phyloP scores from a whole-genome alignment of 2,329 filamentous ascomycete species.

The Whalleya microplaca region DNA sequence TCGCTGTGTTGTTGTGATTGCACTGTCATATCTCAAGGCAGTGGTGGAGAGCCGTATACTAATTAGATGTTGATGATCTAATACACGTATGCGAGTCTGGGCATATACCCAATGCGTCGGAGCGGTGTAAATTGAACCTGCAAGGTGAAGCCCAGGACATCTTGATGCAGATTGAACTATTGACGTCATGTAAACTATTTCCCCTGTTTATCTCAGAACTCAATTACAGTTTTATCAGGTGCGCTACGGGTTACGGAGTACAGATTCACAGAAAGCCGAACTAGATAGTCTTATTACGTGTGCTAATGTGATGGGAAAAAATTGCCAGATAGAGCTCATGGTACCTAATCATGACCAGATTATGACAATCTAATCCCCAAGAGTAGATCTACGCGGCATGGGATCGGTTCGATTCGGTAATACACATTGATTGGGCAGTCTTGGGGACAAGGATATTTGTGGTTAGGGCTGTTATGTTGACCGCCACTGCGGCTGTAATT shows the following conservation, averaged over 20 bases:
- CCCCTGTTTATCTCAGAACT: neutral
- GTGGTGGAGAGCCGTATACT: constrained; percentile 12
- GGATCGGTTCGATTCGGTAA: neutral
- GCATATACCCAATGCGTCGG: constrained; percentile 6
- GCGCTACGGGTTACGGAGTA: no score
- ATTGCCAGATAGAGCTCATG: neutral
- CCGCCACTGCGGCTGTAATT: constrained; percentile 16
- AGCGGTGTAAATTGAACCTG: constrained; percentile 22
- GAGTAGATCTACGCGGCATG: neutral
- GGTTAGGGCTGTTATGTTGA: constrained; percentile 11
- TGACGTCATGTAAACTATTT: constrained; percentile 9
- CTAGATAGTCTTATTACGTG: no score
- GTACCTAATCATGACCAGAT: neutral
- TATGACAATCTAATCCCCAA: neutral
- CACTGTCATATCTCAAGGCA: constrained; percentile 8
- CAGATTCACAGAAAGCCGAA: no score
- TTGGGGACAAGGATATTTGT: neutral
- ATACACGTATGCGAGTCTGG: neutral
- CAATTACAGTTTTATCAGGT: no score
- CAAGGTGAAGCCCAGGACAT: neutral
- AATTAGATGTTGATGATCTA: neutral
- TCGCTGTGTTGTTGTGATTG: constrained; percentile 4
- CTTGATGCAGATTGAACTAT: constrained; percentile 1
- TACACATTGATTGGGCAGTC: neutral
- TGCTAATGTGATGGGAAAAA: no score